These are phyloP conservation scores for Sistotremastrum suecicum DNA, from an alignment of 768 basidiomycete genomes.

Conservation along the genomic window DNA sequence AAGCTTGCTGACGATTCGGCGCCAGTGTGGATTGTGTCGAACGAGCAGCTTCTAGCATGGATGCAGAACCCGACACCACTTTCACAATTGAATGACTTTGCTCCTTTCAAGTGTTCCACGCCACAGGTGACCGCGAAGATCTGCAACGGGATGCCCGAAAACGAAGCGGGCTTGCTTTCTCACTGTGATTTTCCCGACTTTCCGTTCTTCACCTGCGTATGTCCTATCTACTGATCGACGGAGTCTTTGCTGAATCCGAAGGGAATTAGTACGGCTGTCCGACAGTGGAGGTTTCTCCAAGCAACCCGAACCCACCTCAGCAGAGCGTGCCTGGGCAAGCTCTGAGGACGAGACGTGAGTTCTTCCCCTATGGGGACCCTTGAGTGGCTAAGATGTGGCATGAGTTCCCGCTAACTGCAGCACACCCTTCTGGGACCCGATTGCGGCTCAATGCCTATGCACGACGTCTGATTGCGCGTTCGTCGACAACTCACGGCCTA, in stretches of 20 bases:
- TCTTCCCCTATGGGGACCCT: neutral
- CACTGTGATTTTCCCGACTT: conserved; percentile 59
- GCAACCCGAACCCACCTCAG: conserved; percentile 56
- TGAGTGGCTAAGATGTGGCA: neutral
- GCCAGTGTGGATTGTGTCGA: conserved; percentile 62
- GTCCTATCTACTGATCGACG: conserved; percentile 13
- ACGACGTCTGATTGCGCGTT: conserved; percentile 42
- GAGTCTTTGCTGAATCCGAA: neutral
- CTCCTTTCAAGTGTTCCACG: conserved; percentile 45
- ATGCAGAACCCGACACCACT: conserved; percentile 53
- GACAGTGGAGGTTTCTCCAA: conserved; percentile 30
- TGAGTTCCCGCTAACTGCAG: conserved; percentile 58
- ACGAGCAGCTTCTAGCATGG: conserved; percentile 60
- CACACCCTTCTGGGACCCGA: conserved; percentile 73
- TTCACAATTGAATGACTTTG: conserved; percentile 38
- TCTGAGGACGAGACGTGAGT: conserved; percentile 6
- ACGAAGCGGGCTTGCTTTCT: conserved; percentile 45
- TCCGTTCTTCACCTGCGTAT: conserved; percentile 67
- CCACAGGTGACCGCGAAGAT: conserved; percentile 48
- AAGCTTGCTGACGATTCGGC: neutral
- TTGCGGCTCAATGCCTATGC: conserved; percentile 51
- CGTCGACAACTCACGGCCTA: conserved; percentile 44
- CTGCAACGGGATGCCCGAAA: conserved; percentile 64
- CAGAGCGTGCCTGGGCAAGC: conserved; percentile 27
- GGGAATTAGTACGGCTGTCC: conserved; percentile 60